Conservation (phyloP, 169 alveolate genomes). For the Cyclospora cayetanensis region DNA sequence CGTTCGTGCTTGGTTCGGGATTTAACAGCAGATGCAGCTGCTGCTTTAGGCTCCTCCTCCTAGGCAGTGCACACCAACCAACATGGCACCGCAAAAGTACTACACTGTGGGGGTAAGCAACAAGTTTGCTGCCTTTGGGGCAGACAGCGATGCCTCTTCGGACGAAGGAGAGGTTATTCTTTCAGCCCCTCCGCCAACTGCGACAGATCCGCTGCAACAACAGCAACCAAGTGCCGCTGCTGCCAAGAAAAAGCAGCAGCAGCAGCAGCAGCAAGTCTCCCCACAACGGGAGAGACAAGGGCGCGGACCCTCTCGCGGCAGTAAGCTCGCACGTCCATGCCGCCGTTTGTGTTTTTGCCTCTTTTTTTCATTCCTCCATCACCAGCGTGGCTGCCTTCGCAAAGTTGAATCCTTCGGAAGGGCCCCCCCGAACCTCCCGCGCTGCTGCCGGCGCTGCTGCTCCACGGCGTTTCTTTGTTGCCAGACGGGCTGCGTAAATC, state of each 20-base stretch:
- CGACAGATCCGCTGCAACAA: slow-evolving; percentile 26
- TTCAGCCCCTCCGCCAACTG: neutral
- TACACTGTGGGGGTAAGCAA: slow-evolving; percentile 39
- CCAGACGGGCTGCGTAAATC: too few species aligned
- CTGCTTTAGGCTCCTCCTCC: too few species aligned
- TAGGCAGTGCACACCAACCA: too few species aligned
- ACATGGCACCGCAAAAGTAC: slow-evolving; percentile 21
- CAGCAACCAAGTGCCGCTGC: slow-evolving; percentile 15
- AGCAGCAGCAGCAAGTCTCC: slow-evolving; percentile 33
- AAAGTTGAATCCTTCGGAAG: neutral
- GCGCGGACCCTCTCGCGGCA: slow-evolving; percentile 8
- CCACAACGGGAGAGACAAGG: slow-evolving; percentile 54
- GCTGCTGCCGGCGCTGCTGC: slow-evolving; percentile 11
- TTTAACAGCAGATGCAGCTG: slow-evolving; percentile 32
- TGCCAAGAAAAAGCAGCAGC: neutral
- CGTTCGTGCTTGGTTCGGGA: too few species aligned
- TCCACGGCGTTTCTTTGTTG: neutral
- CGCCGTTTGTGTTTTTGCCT: too few species aligned
- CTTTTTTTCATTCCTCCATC: neutral
- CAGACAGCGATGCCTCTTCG: slow-evolving; percentile 34
- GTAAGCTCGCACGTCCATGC: too few species aligned
- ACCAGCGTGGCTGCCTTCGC: too few species aligned
- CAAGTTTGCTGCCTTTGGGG: slow-evolving; percentile 45
- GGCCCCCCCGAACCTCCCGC: neutral
- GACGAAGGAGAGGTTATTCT: slow-evolving; percentile 7